Evolutionary conservation across 2,329 filamentous ascomycete genomes (phyloP).

Genomic region (Sordariomycetes sp.): DNA sequence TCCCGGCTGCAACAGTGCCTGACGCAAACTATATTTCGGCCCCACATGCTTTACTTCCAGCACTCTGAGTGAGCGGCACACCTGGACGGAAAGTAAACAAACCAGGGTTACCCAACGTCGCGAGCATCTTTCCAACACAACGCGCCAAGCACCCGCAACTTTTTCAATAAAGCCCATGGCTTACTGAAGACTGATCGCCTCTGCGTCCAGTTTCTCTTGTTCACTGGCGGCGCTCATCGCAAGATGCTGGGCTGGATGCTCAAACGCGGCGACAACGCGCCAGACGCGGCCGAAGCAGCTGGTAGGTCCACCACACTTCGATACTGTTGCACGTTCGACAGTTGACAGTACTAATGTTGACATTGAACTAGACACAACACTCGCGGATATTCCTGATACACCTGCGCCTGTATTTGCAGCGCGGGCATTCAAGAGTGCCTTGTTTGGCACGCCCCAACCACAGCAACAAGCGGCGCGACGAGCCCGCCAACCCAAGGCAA

Average conservation of each 20-base stretch:
- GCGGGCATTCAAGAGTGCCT: conserved; percentile 52
- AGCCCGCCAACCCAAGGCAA: conserved; percentile 13
- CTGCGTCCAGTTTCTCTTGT: neutral
- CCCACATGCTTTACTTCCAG: too few relatives aligned
- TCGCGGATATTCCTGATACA: conserved; percentile 52
- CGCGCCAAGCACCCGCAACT: too few relatives aligned
- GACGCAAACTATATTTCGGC: too few relatives aligned
- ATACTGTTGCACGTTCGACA: neutral
- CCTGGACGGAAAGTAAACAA: too few relatives aligned
- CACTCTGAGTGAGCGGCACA: too few relatives aligned
- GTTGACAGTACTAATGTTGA: neutral
- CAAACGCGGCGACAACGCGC: conserved; percentile 31
- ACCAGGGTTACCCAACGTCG: too few relatives aligned
- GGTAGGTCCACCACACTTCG: conserved; percentile 12
- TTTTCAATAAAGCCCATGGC: too few relatives aligned
- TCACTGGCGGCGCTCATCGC: neutral
- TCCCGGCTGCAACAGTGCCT: too few relatives aligned
- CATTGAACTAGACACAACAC: conserved; percentile 27
- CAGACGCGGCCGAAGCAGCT: conserved; percentile 17
- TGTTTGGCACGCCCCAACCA: conserved; percentile 56
- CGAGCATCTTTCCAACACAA: too few relatives aligned
- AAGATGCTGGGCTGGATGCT: conserved; percentile 53
- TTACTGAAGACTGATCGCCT: too few relatives aligned
- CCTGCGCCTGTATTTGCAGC: conserved; percentile 59
- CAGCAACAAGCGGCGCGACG: conserved; percentile 23